Percentiles rank a stretch among this genome's conserved stretches.
Evolutionary conservation across 768 basidiomycete species (phyloP).

Genomic region (Baorangia bicolor): DNA sequence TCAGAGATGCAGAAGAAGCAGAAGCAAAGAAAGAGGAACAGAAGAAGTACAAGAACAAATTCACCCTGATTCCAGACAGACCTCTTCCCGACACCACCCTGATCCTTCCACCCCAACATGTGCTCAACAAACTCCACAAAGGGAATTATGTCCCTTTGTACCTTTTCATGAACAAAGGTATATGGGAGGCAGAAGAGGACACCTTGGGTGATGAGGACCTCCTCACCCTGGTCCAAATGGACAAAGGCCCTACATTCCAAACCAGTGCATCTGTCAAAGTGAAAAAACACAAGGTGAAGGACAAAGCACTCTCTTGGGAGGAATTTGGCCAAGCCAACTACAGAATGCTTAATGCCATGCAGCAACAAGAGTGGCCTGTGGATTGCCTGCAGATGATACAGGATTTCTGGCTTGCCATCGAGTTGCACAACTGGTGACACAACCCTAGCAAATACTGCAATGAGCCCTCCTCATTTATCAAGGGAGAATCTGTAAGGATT

Average conservation of each 20-base stretch:
- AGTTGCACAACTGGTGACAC: background rate
- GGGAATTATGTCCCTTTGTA: background rate
- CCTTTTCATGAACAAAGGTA: background rate
- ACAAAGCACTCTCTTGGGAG: accelerated
- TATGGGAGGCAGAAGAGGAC: background rate
- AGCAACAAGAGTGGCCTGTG: background rate
- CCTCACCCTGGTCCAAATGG: background rate
- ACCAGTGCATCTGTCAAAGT: background rate
- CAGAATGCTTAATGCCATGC: background rate
- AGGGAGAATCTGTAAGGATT: background rate
- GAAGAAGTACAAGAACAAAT: background rate
- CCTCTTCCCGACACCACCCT: accelerated
- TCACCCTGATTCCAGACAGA: background rate
- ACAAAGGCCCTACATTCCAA: background rate
- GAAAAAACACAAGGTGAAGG: background rate
- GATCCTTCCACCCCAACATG: background rate
- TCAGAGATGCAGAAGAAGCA: background rate
- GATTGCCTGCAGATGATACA: accelerated
- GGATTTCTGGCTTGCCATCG: background rate
- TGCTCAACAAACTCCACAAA: background rate
- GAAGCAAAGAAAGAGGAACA: background rate
- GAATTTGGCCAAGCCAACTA: background rate
- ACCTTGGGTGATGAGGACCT: background rate
- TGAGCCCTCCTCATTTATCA: background rate
- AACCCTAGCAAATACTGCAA: background rate